Conservation (phyloP, 2,329 filamentous ascomycete species). For the Albophoma yamanashiensis region DNA sequence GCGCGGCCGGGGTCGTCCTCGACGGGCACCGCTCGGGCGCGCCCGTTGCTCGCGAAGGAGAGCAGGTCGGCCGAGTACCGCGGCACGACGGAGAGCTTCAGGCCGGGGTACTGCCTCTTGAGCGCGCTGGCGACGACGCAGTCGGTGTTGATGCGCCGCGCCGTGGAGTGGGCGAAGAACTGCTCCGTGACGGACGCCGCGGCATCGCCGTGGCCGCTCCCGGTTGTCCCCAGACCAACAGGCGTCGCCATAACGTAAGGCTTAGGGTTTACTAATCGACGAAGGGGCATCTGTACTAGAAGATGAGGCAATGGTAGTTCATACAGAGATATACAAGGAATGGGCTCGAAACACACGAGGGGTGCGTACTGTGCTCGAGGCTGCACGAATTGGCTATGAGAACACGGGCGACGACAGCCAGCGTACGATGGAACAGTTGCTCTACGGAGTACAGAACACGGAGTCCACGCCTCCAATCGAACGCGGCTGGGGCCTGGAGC, state of each 20-base stretch:
- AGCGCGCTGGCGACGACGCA: constrained; percentile 28
- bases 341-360: not conserved
- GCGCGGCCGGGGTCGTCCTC: constrained; percentile 10
- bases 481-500: not conserved
- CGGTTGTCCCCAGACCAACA: not conserved
- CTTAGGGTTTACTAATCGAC: not conserved
- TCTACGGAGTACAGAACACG: not conserved
- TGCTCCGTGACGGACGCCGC: not conserved
- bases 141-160: constrained; percentile 30
- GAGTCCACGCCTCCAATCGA: not conserved
- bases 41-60: constrained; percentile 28
- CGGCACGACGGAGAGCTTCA: constrained; percentile 28
- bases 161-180: constrained; percentile 28
- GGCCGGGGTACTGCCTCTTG: constrained; percentile 29
- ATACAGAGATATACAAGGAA: not conserved
- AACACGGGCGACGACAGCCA: not conserved
- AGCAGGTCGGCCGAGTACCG: constrained; percentile 25
- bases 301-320: not conserved
- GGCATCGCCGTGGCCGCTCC: not conserved
- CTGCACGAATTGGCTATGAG: not conserved
- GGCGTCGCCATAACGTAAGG: not conserved
- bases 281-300: not conserved
- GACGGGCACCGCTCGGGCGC: constrained; percentile 21
- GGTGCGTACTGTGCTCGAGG: not conserved
- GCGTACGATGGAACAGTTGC: not conserved